Conservation (phyloP, 129 eudicot species). For the Rutidosis leptorrhynchoides region DNA sequence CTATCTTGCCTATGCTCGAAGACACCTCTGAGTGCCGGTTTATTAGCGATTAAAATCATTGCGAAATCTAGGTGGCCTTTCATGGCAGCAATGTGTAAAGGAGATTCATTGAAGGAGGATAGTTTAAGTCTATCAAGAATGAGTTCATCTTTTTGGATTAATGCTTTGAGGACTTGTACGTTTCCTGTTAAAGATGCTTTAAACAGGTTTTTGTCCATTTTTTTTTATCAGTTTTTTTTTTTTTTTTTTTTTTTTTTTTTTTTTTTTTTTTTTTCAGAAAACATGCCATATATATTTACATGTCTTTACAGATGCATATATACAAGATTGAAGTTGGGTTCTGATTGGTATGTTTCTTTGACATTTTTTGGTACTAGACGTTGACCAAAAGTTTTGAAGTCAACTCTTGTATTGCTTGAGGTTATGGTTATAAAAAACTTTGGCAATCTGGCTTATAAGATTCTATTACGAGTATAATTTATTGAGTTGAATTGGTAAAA, state of each 20-base stretch:
- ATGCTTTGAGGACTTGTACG: constrained; percentile 23
- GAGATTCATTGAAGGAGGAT: constrained; percentile 21
- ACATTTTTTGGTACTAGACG: constrained; percentile 12
- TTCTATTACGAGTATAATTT: neutral
- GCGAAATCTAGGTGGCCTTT: constrained; percentile 31
- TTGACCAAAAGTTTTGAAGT: constrained; percentile 17
- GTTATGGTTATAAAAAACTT: constrained; percentile 5
- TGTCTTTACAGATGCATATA: neutral
- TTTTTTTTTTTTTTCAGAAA: neutral
- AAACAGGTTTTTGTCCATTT: constrained; percentile 25
- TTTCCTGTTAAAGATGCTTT: constrained; percentile 31
- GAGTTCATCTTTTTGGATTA: constrained; percentile 21
- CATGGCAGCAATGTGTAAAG: constrained; percentile 30
- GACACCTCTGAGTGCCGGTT: constrained; percentile 31
- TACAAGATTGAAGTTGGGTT: neutral
- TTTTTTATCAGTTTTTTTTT: neutral
- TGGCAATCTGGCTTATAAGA: neutral
- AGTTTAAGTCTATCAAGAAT: constrained; percentile 31
- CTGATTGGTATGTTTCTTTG: constrained; percentile 15
- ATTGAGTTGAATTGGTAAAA: neutral
- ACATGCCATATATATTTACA: neutral
- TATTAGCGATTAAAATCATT: constrained; percentile 5
- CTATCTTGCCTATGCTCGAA: no score
- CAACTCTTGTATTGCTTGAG: constrained; percentile 20
- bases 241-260: neutral